These are phyloP conservation scores for Cynanchum wilfordii DNA, from an alignment of 257 asterid species.

Conservation along the genomic window DNA sequence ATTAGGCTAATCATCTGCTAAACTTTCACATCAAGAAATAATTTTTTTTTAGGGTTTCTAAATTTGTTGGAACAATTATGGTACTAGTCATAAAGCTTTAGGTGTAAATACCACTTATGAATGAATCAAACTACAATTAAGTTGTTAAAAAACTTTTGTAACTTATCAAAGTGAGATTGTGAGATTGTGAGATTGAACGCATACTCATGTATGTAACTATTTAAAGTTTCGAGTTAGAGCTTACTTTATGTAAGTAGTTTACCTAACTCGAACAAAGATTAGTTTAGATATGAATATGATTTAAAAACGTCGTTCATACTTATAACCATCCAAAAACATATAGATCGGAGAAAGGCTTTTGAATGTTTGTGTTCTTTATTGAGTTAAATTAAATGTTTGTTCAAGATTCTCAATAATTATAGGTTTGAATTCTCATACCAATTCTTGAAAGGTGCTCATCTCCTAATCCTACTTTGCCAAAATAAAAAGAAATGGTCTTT, in stretches of 20 bases:
- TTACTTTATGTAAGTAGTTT: too few relatives aligned
- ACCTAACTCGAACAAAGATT: too few relatives aligned
- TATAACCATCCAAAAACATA: too few relatives aligned
- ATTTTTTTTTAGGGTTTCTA: background rate
- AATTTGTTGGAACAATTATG: background rate
- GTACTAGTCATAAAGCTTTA: background rate
- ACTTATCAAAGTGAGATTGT: too few relatives aligned
- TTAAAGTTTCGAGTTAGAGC: too few relatives aligned
- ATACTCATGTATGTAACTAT: too few relatives aligned
- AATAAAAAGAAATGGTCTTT: too few relatives aligned
- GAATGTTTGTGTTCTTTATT: background rate
- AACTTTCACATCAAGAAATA: conserved; percentile 15
- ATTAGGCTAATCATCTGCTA: conserved; percentile 3
- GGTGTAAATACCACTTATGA: background rate
- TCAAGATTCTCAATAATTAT: background rate
- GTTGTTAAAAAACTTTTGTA: too few relatives aligned
- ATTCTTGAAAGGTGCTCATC: background rate
- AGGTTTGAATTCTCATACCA: background rate
- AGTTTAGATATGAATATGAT: too few relatives aligned
- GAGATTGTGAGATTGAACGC: too few relatives aligned
- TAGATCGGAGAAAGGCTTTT: background rate
- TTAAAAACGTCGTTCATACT: too few relatives aligned
- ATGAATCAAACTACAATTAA: background rate
- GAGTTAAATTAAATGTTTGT: background rate
- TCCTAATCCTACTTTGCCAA: background rate